phyloP scores from a whole-genome alignment of 805 yeast species.

The Metschnikowia peoriensis region DNA sequence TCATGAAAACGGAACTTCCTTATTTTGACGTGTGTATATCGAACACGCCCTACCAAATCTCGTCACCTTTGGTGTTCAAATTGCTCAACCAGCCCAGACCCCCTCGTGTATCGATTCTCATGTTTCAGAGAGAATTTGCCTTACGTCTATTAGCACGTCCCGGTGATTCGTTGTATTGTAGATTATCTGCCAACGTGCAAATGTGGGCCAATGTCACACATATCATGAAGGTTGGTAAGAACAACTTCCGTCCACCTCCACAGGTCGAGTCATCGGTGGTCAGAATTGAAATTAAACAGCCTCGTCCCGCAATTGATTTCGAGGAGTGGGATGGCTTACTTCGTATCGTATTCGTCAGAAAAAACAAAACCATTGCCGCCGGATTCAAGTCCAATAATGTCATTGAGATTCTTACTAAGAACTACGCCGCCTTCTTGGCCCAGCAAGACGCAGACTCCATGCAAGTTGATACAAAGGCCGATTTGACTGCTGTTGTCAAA shows the following conservation, averaged over 20 bases:
- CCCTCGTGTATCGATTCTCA: constrained; percentile 89
- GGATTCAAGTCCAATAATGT: constrained; percentile 85
- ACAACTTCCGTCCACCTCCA: constrained; percentile 97
- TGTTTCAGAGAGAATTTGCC: constrained; percentile 98
- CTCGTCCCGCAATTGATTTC: constrained; percentile 91
- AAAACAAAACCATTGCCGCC: constrained; percentile 89
- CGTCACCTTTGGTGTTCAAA: constrained; percentile 94
- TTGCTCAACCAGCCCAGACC: constrained; percentile 87
- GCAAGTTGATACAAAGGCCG: constrained; percentile 39
- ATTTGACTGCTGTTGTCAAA: constrained; percentile 53
- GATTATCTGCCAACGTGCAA: constrained; percentile 94
- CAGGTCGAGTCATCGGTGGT: constrained; percentile 97
- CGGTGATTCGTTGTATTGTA: constrained; percentile 90
- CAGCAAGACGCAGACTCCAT: constrained; percentile 45
- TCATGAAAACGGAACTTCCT: constrained; percentile 92
- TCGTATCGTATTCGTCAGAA: constrained; percentile 88
- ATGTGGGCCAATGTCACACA: constrained; percentile 99
- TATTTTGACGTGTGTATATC: constrained; percentile 95
- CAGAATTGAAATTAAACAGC: constrained; percentile 84
- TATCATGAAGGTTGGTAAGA: constrained; percentile 96
- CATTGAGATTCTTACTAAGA: constrained; percentile 77
- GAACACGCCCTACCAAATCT: constrained; percentile 96
- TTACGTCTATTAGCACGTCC: constrained; percentile 90
- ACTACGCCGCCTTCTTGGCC: constrained; percentile 76
- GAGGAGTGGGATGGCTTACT: constrained; percentile 97